Evolutionary conservation across 2,329 filamentous ascomycete genomes (phyloP).

Genomic region (Neonectria ditissima): DNA sequence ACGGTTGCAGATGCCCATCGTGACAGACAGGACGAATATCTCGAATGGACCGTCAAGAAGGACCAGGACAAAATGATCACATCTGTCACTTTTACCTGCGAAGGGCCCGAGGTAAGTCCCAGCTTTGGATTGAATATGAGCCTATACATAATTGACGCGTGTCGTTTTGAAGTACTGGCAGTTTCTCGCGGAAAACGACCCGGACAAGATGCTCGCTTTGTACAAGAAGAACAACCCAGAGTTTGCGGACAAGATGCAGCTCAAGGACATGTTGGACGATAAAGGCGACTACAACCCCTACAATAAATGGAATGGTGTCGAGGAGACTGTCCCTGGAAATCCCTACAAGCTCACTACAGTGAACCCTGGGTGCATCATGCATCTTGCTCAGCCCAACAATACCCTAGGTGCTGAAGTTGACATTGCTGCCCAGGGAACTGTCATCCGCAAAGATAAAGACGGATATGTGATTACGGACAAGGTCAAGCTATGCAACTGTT

Average conservation of each 20-base stretch:
- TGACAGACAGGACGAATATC: constrained; percentile 22
- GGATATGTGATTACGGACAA: constrained; percentile 16
- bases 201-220: constrained; percentile 2
- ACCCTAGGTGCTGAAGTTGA: constrained; percentile 22
- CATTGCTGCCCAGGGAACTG: constrained; percentile 23
- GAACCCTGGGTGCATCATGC: constrained; percentile 8
- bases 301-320: constrained; percentile 1
- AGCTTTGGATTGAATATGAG: not conserved
- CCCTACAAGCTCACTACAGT: too few species aligned
- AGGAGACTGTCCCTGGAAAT: constrained; percentile 8
- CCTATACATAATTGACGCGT: not conserved
- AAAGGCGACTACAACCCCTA: not conserved
- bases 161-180: constrained; percentile 13
- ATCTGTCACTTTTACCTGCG: constrained; percentile 18
- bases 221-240: constrained; percentile 6
- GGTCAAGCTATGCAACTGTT: constrained; percentile 17
- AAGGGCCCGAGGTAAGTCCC: constrained; percentile 17
- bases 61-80: constrained; percentile 7
- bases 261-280: not conserved
- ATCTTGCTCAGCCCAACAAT: constrained; percentile 23
- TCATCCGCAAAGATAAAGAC: constrained; percentile 13
- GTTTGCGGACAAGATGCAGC: not conserved
- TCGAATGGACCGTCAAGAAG: constrained; percentile 22
- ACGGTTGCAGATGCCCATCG: constrained; percentile 12
- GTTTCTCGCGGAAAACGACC: constrained; percentile 3